Evolutionary conservation across 2,329 filamentous ascomycete genomes (phyloP), one percentile per base, ranked within the genome.

Genomic region (Biscogniauxia mediterranea): DNA sequence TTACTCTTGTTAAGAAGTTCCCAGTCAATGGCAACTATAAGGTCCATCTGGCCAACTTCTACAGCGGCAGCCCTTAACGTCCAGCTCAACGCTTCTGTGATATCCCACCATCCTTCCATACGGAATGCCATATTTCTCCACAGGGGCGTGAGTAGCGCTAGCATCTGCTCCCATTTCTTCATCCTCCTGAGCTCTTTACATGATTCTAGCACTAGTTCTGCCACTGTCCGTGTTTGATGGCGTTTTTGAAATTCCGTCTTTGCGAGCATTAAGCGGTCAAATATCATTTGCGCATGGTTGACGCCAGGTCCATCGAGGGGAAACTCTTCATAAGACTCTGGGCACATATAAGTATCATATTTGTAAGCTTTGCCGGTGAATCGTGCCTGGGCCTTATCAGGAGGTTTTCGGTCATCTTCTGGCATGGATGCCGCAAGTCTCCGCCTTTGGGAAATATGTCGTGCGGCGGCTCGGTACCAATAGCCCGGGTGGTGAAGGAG

Each of bases 331-430:
- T 86, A 79, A 1, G 87, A 87, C 49, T 85, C 81, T 13, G 85
- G 86, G 59, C 86, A 89, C 76, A 90, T 81, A 71, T 89, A 90
- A 1, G 83, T 86, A 70, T 90, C 87, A 64, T 89, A 88, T 1
- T 78, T 78, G 63, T 86, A 86, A 0, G 81, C 78, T 56, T 82
- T 84, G 66, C 78, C 80, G 9, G 80, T 78, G 7, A 79, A 75
- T 6, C 77, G 75, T 3, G 81, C 79, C 17, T 80, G 78, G 5
- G 80, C 80, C 2, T 74, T 68, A 42, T 81, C 80, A 5, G 85
- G 85, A 1, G 79, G 76, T 56, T 77, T 78, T 46, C 86, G 78
- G 63, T 85, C 85, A 60, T 87, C 85, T 26, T 87, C 82, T 0
- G 87, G 81, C 61, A 89, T 87, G 20, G 77, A 76, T 23, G 77